These are phyloP conservation scores for Cercospora sp. DNA, from an alignment of 2,329 filamentous ascomycete species.

Conservation along the genomic window DNA sequence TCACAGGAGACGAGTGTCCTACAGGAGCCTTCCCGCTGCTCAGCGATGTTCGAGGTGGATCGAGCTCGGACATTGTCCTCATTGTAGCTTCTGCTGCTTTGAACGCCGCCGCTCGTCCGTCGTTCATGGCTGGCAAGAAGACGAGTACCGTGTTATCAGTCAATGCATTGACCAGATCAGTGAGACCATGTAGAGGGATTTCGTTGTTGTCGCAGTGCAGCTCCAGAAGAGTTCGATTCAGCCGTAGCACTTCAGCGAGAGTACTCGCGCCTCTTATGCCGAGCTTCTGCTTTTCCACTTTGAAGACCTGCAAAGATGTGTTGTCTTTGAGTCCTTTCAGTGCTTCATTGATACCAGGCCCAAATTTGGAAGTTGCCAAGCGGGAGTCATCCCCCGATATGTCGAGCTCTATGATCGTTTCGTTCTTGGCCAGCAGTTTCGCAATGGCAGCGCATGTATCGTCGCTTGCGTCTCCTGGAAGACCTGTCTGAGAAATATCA, in stretches of 20 bases:
- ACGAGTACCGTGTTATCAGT: constrained; percentile 64
- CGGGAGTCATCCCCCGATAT: constrained; percentile 71
- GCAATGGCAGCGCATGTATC: constrained; percentile 66
- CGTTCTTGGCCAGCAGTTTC: constrained; percentile 65
- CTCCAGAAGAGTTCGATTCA: constrained; percentile 62
- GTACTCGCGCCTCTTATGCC: constrained; percentile 69
- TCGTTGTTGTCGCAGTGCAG: constrained; percentile 72
- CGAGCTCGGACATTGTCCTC: constrained; percentile 36
- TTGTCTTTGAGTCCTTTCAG: constrained; percentile 65
- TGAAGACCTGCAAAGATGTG: constrained; percentile 59
- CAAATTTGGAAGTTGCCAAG: constrained; percentile 68
- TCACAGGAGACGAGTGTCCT: constrained; percentile 31
- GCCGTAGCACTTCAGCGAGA: constrained; percentile 66
- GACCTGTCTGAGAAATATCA: constrained; percentile 68
- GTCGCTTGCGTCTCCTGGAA: constrained; percentile 67
- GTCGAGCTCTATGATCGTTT: constrained; percentile 65
- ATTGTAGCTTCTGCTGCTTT: constrained; percentile 45
- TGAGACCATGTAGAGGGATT: constrained; percentile 69
- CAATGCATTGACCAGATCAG: constrained; percentile 67
- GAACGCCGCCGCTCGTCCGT: constrained; percentile 62
- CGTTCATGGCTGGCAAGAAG: constrained; percentile 62
- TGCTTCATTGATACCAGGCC: constrained; percentile 66
- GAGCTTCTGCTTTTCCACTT: constrained; percentile 67
- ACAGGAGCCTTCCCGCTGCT: constrained; percentile 21
- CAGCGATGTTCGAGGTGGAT: constrained; percentile 25